A percentile compares a stretch with the other conserved stretches of the same genome.
These are phyloP conservation scores for Ascobolus immersus DNA, from an alignment of 495 filamentous ascomycete genomes.

Conservation along the genomic window DNA sequence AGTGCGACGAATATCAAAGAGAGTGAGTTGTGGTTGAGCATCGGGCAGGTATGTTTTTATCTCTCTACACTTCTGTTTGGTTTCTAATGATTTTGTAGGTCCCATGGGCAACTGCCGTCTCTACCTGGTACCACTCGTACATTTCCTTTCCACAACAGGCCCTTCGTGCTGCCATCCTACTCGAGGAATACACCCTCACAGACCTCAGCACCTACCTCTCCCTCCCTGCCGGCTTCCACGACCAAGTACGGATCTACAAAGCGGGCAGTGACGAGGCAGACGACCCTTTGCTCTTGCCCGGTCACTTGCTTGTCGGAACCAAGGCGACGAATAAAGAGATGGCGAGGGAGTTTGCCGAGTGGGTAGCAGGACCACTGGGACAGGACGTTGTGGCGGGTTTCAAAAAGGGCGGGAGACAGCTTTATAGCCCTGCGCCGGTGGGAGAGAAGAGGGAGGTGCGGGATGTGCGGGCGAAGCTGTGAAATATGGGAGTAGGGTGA, in stretches of 20 bases:
- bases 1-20: conserved; percentile 26
- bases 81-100: conserved; percentile 9
- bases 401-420: conserved; percentile 12
- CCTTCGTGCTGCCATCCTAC: conserved; percentile 15
- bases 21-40: conserved; percentile 20
- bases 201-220: conserved; percentile 21
- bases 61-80: not conserved
- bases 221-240: conserved; percentile 11
- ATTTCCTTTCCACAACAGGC: conserved; percentile 22
- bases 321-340: conserved; percentile 14
- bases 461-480: too few species aligned
- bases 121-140: conserved; percentile 24
- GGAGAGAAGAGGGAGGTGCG: too few species aligned
- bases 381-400: conserved; percentile 17
- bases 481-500: too few species aligned
- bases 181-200: conserved; percentile 22
- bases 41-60: conserved; percentile 17
- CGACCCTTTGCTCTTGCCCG: conserved; percentile 19
- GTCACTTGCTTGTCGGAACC: conserved; percentile 18
- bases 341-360: conserved; percentile 17
- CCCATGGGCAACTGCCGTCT: conserved; percentile 20
- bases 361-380: conserved; percentile 16
- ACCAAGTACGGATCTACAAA: conserved; percentile 18
- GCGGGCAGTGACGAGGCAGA: conserved; percentile 13
- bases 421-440: too few species aligned